phyloP scores from a whole-genome alignment of 192 early-diverging fungal species.

The Linnemannia schmuckeri region DNA sequence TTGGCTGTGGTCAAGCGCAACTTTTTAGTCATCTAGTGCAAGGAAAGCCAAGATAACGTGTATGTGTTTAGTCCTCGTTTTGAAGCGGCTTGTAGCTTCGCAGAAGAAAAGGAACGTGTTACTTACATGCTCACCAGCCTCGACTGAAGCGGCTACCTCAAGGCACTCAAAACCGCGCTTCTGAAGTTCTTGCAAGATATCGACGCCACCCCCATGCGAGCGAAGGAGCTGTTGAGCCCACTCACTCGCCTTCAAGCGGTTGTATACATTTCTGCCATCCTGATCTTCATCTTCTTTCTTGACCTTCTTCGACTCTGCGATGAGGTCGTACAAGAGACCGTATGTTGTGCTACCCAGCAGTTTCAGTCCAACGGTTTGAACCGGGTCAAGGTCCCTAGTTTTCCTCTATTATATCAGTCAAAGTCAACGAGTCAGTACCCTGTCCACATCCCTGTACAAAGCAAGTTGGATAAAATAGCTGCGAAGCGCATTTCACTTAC shows the following conservation, averaged over 20 bases:
- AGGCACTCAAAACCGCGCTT: constrained; percentile 36
- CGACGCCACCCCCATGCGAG: background rate
- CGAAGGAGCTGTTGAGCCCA: constrained; percentile 17
- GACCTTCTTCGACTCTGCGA: background rate
- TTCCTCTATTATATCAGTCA: background rate
- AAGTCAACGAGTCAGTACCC: background rate
- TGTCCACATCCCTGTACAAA: background rate
- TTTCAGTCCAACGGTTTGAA: constrained; percentile 19
- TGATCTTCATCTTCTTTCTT: too few species aligned
- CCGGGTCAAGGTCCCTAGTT: background rate
- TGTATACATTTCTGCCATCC: constrained; percentile 2
- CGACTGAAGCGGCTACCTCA: background rate
- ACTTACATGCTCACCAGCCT: constrained; percentile 24
- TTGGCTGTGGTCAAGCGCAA: constrained; percentile 55
- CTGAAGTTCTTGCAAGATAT: constrained; percentile 26
- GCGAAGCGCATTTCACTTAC: constrained; percentile 16
- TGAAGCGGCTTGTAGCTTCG: background rate
- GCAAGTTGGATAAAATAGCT: background rate
- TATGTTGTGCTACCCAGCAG: constrained; percentile 49
- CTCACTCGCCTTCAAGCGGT: constrained; percentile 3
- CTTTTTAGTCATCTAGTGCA: constrained; percentile 34
- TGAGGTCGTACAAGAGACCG: constrained; percentile 20
- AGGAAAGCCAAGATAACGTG: background rate
- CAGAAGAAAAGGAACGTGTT: background rate
- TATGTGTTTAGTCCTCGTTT: background rate